Base-by-base conservation (phyloP, 2,329 filamentous ascomycete genomes). In the Fusarium robinianum region DNA sequence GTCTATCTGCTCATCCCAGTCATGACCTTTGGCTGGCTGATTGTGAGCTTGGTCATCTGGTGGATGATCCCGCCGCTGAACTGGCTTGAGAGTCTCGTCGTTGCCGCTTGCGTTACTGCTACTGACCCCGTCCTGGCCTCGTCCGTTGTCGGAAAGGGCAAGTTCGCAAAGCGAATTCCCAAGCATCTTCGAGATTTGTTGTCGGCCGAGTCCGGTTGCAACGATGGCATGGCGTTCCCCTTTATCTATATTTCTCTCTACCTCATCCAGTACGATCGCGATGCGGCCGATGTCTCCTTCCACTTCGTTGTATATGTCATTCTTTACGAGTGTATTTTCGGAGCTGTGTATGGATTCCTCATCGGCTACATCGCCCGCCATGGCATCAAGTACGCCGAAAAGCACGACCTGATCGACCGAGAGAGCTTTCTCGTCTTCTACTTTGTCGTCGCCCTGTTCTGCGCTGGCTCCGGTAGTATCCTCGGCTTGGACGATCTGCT, bases 401-500 rank as follows among this genome's bases (percentile, higher is more conserved):
- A 85, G 60, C 83, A 79, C 56, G 88, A 94, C 34, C 68, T 96
- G 42, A 95, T 99, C 57, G 94, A 99, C 65, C 80, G 94, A 62
- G 94, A 99, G 71, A 97, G 92, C 68, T 97, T 96, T 63, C 80
- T 99, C 41, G 94, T 97, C 36, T 99, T 97, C 72, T 99, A 99
- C 75, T 99, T 99, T 61, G 91, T 96, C 32, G 77, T 99, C 41
- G 92, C 94, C 1, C 80, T 99, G 15, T 99, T 96, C 71, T 96
- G 90, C 64, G 94, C 94, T 46, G 94, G 94, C 12, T 92, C 92
- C 0, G 94, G 94, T 19, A 90, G 90, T 68, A 80, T 96, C 46
- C 74, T 99, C 30, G 94, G 94, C 35, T 78, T 96, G 61, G 94
- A 99, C 67, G 94, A 99, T 68, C 73, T 99, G 36, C 80, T 99